phyloP scores from a whole-genome alignment of 1,284 basidiomycete species.

The Schizopora paradoxa region DNA sequence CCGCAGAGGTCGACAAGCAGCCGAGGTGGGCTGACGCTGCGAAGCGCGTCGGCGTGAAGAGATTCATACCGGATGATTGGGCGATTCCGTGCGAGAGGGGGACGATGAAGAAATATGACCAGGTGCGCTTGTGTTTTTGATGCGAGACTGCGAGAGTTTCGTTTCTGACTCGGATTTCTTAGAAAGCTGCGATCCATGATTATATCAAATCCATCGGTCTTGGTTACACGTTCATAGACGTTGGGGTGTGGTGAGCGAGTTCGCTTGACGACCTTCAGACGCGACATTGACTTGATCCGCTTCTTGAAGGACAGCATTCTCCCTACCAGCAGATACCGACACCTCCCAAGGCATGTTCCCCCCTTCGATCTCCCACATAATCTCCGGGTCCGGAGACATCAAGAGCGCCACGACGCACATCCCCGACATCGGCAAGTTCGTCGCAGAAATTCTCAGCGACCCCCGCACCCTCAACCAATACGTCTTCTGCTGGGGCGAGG shows the following conservation, averaged over 20 bases:
- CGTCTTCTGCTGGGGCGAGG: constrained; percentile 13
- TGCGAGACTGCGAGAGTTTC: background rate
- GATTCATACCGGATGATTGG: constrained; percentile 17
- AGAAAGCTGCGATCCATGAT: constrained; percentile 15
- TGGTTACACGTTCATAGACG: constrained; percentile 17
- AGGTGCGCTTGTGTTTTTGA: background rate
- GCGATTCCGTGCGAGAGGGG: constrained; percentile 10
- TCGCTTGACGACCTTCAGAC: background rate
- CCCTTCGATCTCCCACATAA: background rate
- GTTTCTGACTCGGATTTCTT: background rate
- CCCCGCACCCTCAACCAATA: constrained; percentile 13
- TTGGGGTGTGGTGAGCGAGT: constrained; percentile 17
- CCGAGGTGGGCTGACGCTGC: constrained; percentile 12
- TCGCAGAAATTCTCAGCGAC: constrained; percentile 9
- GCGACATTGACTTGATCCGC: background rate
- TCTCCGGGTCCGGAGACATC: constrained; percentile 10
- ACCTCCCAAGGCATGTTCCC: background rate
- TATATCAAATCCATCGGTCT: constrained; percentile 12
- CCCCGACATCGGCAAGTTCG: constrained; percentile 13
- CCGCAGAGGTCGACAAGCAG: constrained; percentile 15
- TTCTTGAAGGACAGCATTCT: constrained; percentile 11
- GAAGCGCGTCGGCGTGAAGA: constrained; percentile 15
- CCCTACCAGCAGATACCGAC: background rate
- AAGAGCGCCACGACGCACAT: constrained; percentile 15
- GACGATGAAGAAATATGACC: constrained; percentile 1